These are phyloP conservation scores for Fusarium tupiense DNA, from an alignment of 2,329 filamentous ascomycete genomes.

Conservation along the genomic window DNA sequence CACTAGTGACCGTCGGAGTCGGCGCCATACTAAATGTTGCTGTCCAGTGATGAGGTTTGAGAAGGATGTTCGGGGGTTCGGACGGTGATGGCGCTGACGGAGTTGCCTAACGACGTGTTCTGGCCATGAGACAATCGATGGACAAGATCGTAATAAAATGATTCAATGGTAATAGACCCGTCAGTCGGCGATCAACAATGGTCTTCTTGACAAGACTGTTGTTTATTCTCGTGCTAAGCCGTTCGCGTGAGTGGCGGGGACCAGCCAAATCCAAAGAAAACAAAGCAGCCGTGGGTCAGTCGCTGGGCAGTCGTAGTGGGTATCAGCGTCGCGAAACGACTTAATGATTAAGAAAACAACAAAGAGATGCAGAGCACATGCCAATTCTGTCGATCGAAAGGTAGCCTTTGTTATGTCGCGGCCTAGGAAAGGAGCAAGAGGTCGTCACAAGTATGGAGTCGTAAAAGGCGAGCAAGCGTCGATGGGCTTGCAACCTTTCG, in stretches of 20 bases:
- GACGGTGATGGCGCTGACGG: constrained; percentile 26
- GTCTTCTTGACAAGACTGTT: constrained; percentile 11
- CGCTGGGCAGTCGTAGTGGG: constrained; percentile 26
- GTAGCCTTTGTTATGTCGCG: neutral
- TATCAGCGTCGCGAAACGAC: constrained; percentile 28
- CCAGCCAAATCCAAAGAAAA: constrained; percentile 42
- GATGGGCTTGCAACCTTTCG: constrained; percentile 34
- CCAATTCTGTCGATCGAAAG: neutral
- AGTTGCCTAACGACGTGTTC: constrained; percentile 38
- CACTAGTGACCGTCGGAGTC: constrained; percentile 59
- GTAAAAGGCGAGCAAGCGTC: constrained; percentile 28
- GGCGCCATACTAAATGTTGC: constrained; percentile 60
- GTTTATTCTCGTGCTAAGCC: constrained; percentile 31
- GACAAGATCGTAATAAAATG: neutral
- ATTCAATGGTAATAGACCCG: constrained; percentile 9
- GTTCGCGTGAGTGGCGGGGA: constrained; percentile 41
- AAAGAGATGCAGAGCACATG: constrained; percentile 2
- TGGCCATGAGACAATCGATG: constrained; percentile 42
- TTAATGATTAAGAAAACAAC: constrained; percentile 36
- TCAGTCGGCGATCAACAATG: constrained; percentile 9
- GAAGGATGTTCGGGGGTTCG: constrained; percentile 9
- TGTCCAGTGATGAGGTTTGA: constrained; percentile 28
- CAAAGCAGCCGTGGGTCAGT: constrained; percentile 38
- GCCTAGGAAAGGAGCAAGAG: constrained; percentile 16
- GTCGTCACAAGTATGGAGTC: constrained; percentile 22